phyloP scores from a whole-genome alignment of 108 stramenopile genomes.

The Cyclotella distinguenda region DNA sequence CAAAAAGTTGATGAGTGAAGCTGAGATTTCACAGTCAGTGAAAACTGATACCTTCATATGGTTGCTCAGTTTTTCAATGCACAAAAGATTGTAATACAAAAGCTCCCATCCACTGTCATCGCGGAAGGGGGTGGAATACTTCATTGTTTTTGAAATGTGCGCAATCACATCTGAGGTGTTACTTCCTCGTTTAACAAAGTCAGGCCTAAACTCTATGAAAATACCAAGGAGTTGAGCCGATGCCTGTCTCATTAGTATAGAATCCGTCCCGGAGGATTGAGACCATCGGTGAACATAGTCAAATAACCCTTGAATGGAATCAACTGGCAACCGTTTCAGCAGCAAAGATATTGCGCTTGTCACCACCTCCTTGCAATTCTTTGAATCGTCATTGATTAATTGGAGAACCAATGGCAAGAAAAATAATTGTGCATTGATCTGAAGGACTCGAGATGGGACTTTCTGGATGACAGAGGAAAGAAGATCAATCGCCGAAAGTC shows the following conservation, averaged over 20 bases:
- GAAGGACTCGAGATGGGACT: constrained; percentile 66
- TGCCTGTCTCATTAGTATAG: constrained; percentile 50
- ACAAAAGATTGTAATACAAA: constrained; percentile 67
- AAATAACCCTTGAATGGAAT: constrained; percentile 59
- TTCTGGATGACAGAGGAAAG: constrained; percentile 59
- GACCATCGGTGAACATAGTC: constrained; percentile 74
- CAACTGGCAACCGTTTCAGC: constrained; percentile 59
- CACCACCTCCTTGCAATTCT: constrained; percentile 71
- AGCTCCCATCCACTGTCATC: constrained; percentile 66
- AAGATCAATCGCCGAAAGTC: constrained; percentile 72
- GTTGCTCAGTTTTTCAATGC: constrained; percentile 62
- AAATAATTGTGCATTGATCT: constrained; percentile 66
- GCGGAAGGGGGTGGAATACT: constrained; percentile 10
- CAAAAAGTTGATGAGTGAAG: constrained; percentile 51
- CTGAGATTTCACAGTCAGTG: constrained; percentile 50
- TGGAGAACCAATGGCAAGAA: constrained; percentile 88
- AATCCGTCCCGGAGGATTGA: constrained; percentile 34
- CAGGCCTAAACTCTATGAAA: constrained; percentile 62
- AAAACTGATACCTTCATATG: constrained; percentile 16
- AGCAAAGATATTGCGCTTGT: constrained; percentile 56
- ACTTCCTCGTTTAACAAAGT: constrained; percentile 58
- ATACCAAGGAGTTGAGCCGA: constrained; percentile 78
- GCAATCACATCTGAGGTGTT: constrained; percentile 28
- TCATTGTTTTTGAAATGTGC: constrained; percentile 27
- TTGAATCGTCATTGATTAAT: constrained; percentile 86